Base-by-base conservation (phyloP, 495 filamentous ascomycete genomes). In the Xylaria acuta region DNA sequence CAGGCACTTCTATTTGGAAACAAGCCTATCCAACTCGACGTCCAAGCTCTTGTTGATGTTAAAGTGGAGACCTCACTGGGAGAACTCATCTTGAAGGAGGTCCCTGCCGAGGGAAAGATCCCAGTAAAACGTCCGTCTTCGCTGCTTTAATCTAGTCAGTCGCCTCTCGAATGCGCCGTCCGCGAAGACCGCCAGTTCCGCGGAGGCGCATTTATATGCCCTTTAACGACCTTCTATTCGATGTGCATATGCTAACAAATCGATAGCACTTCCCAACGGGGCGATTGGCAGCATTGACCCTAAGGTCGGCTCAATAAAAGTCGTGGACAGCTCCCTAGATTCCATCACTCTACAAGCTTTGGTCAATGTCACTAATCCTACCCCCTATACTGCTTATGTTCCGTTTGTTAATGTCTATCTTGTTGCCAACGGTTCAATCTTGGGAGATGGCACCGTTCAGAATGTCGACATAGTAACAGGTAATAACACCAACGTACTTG, bases 291-390 rank as follows among this genome's bases (percentile, higher is more conserved):
- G 80, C 40, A 78, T 94, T 30, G 82, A 83, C 47, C 92, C 92
- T 16, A 84, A 88, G 64, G 80, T 97, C 59, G 87, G 88, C 18
- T 81, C 80, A 53, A 79, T 99, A 25, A 82, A 86, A 66, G 86
- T 99, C 69, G 76, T 89, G 40, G 84, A 91, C 49, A 97, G 94
- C 0, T 90, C 90, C 5, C 81, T 86, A 51, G 87, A 89, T 20
- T 92, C 90, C 6, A 80, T 97, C 27, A 88, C 87, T 18, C 79
- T 98, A 12, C 83, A 88, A 71, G 91, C 93, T 12, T 82, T 77
- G 27, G 82, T 97, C 69, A 96, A 95, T 77, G 84, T 97, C 71
- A 95, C 92, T 2, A 99, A 99, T 76, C 96, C 96, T 4, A 97
- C 94, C 1, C 83, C 90, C 0, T 97, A 97, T 80, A 90, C 92